Percentiles rank a stretch among this genome's conserved stretches.
These are phyloP conservation scores for Paxillus involutus DNA, from an alignment of 768 basidiomycete genomes.

Conservation along the genomic window DNA sequence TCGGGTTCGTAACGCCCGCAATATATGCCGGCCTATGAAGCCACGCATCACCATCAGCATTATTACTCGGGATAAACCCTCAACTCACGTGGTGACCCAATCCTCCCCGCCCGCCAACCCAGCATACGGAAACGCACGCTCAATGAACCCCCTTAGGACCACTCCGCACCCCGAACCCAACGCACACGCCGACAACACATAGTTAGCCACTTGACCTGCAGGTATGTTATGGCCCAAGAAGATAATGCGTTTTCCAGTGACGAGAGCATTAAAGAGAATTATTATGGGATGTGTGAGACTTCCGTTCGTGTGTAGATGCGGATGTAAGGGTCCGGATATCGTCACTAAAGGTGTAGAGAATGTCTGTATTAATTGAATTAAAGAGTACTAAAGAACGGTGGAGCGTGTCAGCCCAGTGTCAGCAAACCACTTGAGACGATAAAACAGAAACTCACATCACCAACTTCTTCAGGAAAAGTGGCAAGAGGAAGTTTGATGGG, in stretches of 20 bases:
- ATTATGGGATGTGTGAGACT: conserved; percentile 91
- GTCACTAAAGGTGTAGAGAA: conserved; percentile 63
- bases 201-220: conserved; percentile 86
- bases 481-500: conserved; percentile 91
- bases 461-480: conserved; percentile 93
- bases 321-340: conserved; percentile 76
- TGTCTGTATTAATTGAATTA: conserved; percentile 86
- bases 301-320: conserved; percentile 93
- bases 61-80: background rate
- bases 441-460: conserved; percentile 67
- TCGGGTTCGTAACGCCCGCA: conserved; percentile 96
- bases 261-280: conserved; percentile 91
- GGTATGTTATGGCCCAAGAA: conserved; percentile 90
- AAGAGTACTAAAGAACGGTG: conserved; percentile 65
- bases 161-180: conserved; percentile 89
- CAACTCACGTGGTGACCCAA: conserved; percentile 81
- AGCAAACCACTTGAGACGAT: background rate
- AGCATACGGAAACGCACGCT: conserved; percentile 93
- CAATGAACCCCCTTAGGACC: conserved; percentile 81
- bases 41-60: conserved; percentile 4
- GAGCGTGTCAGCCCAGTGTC: conserved; percentile 8
- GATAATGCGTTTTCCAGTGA: conserved; percentile 95
- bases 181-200: conserved; percentile 93
- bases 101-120: conserved; percentile 87
- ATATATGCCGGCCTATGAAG: conserved; percentile 80